Evolutionary conservation across 2,329 filamentous ascomycete genomes (phyloP), one percentile per base, ranked within the genome.

Genomic region (Aureobasidium sp.): DNA sequence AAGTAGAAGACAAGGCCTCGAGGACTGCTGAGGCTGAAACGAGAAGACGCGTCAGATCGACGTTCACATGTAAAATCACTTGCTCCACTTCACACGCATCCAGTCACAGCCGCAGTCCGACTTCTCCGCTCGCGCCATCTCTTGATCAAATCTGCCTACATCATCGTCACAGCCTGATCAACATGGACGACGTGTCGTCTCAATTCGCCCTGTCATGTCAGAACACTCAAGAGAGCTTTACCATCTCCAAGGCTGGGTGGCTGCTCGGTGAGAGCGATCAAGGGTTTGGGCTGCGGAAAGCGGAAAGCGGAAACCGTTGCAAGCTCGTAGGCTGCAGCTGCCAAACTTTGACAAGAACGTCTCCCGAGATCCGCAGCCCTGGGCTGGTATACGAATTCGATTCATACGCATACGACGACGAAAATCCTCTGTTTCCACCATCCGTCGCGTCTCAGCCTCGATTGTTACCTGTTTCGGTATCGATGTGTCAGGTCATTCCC

Each of bases 21-120:
- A 6, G 4, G 51, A 9, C 8, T 29, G 51, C 22, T 55, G 36
- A 9, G 11, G 49, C 49, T 55, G 51, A 55, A 55, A 55, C 51
- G 31, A 37, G 51, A 31, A 55, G 37, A 55, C 37, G 51, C 51
- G 37, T 55, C 51, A 8, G 9, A 20, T 31, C 29, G 51, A 42
- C 51, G 51, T 31, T 55, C 51, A 42, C 51, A 55, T 55, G 51
- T 41, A 31, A 53, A 53, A 9, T 22, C 51, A 55, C 51, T 48
- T 8, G 7, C 45, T 42, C 27, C 51, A 37, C 36, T 31, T 37
- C 51, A 52, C 17, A 5, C 25, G 11, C 51, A 36, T 8, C 36
- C 5, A 34, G 2, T 17, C 47, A 6, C 15, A 36, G 29, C 29
- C 47, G 25, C 11, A n/a, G 5, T 51, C 34, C 34, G 20, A 15